Base-by-base conservation (phyloP, 805 yeast species). In the Jamesozyma jinghongensis region DNA sequence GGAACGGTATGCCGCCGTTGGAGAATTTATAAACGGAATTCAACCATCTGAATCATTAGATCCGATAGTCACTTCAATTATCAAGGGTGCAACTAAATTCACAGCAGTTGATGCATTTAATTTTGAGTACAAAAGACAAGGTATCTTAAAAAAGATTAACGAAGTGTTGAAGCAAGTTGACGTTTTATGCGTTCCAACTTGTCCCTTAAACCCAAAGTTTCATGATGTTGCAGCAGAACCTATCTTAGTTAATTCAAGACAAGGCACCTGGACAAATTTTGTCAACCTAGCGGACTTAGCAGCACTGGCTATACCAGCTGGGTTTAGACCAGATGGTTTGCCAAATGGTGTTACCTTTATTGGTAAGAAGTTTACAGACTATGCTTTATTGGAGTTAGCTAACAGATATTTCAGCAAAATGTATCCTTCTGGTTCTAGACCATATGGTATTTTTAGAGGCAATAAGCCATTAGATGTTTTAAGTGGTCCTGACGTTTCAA, bases 241-340 rank as follows among this genome's bases (percentile, higher is more conserved):
- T 3, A 69, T 92, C 25, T 61, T 69, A 35, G 76, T 87, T 53
- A 90, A 90, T 69, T 85, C 97, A 5, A 71, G 71, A 56, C 98
- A 92, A 67, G 98, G 98, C 26, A 87, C 96, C n/a, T 90, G 95
- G 81, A 90, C 97, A 25, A 90, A 90, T 66, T 92, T 92, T 61
- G 96, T 85, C 53, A 90, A 92, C 61, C 73, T 90, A 59, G 95
- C 96, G 3, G 97, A 90, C 57, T 64, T 88, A 68, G 81, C 94
- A 29, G 97, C 95, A 1, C 69, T 90, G 52, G 86, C 97, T 0
- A 71, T 90, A 41, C 97, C 98, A 19, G 83, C 81, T 19, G 96
- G 95, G 2, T 90, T 86, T 73, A 72, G 88, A 57, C 52, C 73
- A 1, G 97, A 90, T 61, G 94, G 94, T 3, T 63, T 90, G 50